A percentile compares a stretch with the other conserved stretches of the same genome.
Evolutionary conservation across 306 rosid species (phyloP).

Genomic region (Calophaca sinica): DNA sequence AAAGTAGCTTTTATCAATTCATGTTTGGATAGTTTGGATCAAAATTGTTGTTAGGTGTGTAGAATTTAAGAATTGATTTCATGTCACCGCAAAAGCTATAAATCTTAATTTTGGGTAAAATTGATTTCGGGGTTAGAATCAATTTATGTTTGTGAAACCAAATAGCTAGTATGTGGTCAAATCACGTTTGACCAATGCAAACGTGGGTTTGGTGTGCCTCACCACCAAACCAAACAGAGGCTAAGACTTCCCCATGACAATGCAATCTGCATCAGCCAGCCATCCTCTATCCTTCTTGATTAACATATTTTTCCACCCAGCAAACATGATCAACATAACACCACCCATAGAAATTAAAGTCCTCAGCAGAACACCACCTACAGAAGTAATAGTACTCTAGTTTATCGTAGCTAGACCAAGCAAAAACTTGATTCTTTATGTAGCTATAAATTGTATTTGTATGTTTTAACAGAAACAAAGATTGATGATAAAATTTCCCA

Average conservation of each 20-base stretch:
- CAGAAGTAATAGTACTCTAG: constrained; percentile 12
- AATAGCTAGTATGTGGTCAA: too few relatives aligned
- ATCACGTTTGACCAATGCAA: too few relatives aligned
- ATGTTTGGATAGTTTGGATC: too few relatives aligned
- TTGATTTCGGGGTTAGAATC: too few relatives aligned
- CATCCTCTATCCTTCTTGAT: constrained; percentile 31
- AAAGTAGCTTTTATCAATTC: too few relatives aligned
- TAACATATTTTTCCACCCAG: constrained; percentile 27
- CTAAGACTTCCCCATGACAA: background rate
- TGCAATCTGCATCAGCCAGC: background rate
- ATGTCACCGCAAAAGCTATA: too few relatives aligned
- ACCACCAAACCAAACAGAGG: too few relatives aligned
- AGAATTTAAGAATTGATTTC: too few relatives aligned
- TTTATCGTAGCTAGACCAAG: constrained; percentile 22
- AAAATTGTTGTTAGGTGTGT: too few relatives aligned
- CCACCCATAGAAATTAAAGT: constrained; percentile 4
- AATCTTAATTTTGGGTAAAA: too few relatives aligned
- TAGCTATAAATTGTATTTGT: constrained; percentile 11
- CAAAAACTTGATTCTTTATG: constrained; percentile 2
- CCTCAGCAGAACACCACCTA: background rate
- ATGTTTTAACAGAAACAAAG: constrained; percentile 1
- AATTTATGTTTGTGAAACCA: too few relatives aligned
- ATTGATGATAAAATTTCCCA: constrained; percentile 1
- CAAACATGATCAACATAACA: constrained; percentile 26
- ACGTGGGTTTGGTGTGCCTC: too few relatives aligned